phyloP scores from a whole-genome alignment of 805 yeast species.

The Tanozyma kutaoensis region DNA sequence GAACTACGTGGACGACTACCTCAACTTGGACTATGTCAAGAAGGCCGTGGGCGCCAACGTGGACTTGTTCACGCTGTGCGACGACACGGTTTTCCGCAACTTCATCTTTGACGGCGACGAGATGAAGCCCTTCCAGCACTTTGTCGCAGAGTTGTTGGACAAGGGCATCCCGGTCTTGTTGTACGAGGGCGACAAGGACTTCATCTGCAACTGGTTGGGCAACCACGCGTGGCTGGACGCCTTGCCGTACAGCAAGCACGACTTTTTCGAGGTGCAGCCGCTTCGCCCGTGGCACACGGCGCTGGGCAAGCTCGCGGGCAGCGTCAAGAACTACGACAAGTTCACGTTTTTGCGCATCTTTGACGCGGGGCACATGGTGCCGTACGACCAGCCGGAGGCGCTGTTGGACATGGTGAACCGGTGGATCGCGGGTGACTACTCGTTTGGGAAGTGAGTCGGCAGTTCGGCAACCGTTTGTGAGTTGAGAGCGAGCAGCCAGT shows the following conservation, averaged over 20 bases:
- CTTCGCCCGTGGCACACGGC: neutral
- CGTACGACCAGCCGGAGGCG: slow-evolving; percentile 72
- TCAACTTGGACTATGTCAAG: slow-evolving; percentile 42
- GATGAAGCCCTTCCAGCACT: slow-evolving; percentile 4
- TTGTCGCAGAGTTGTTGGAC: slow-evolving; percentile 6
- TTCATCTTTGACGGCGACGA: slow-evolving; percentile 2
- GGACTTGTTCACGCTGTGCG: slow-evolving; percentile 10
- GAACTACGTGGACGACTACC: slow-evolving; percentile 35
- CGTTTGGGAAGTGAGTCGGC: neutral
- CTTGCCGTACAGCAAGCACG: neutral
- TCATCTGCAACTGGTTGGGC: slow-evolving; percentile 8
- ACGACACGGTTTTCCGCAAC: neutral
- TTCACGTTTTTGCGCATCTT: slow-evolving; percentile 76
- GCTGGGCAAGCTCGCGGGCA: slow-evolving; percentile 32
- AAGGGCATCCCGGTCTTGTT: slow-evolving; percentile 5
- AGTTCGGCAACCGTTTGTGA: too few relatives aligned
- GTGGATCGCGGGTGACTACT: slow-evolving; percentile 55
- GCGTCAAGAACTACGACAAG: slow-evolving; percentile 56
- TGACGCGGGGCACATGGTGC: slow-evolving; percentile 96
- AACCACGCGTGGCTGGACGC: slow-evolving; percentile 4
- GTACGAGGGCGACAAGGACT: slow-evolving; percentile 8
- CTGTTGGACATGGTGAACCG: slow-evolving; percentile 73
- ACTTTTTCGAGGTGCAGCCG: neutral
- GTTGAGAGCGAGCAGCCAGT: too few relatives aligned
- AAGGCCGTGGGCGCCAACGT: slow-evolving; percentile 43